Evolutionary conservation across 78 protist genomes (phyloP), one percentile per base, ranked within the genome.

Genomic region (Dictyostelium brefeldianum): DNA sequence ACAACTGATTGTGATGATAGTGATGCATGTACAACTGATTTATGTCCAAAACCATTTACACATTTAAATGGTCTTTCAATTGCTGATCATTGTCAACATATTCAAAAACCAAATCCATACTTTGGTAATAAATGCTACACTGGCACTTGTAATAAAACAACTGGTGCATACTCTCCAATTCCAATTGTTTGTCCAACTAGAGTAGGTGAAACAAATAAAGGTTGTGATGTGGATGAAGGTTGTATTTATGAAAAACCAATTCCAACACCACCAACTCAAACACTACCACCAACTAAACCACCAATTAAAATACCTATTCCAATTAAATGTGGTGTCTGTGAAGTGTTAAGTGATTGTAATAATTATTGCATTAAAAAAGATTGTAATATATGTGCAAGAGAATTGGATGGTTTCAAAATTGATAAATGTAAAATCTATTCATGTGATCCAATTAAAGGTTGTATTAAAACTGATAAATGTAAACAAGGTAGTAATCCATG

Each of bases 21-120:
- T 36, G 71, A 82, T 51, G 10, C 17, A 51, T 82, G 90, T 36
- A 82, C 90, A 5, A n/a, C 0, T 65, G 90, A 82, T 20, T 47
- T 3, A 7, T 81, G 84, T 80, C 10, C 51, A 18, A 56, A 36
- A 36, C 43, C 43, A 36, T 36, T 36, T 36, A 18, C 29, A 14
- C 1, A 51, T 8, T 14, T 51, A 8, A 51, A 51, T 12, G 56
- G 56, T 51, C 43, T 36, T 36, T 36, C 43, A 36, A 36, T 36
- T 36, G 36, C 46, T 67, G 75, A 67, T 67, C 5, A 29, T 14
- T 67, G 75, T 67, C 4, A 4, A 5, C 17, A 83, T 29, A 83
- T 36, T 1, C 91, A 81, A 83, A 50, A 11, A 27, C 1, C 78
- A 1, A 20, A 53, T 10, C 41, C 81, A 77, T 36, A 36, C 43